Base-by-base conservation (phyloP, 352 stramenopile genomes). In the Pelagophyceae sp. region DNA sequence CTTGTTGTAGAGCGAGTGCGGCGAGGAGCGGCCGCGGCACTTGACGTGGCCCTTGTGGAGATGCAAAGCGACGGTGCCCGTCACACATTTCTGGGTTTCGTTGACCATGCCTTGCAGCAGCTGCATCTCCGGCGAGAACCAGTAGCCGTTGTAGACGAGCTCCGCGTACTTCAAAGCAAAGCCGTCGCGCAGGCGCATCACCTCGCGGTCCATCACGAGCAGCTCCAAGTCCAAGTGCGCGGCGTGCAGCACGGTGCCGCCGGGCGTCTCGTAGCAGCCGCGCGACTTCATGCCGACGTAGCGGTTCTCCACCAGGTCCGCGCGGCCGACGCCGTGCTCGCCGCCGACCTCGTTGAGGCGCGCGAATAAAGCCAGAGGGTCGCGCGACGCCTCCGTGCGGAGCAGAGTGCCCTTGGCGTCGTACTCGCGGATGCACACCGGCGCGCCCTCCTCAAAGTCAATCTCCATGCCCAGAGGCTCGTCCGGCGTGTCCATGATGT, bases 231-330 rank as follows among this genome's bases (percentile, higher is more conserved):
- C 85, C 31, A 89, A 71, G 83, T 90, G 86, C 0, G 92, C 92
- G 0, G 70, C 33, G 50, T 83, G 83, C 61, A 93, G 82, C 25
- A 93, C 78, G 74, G 94, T 98, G 63, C 96, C 96, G 38, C 92
- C 96, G 20, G 96, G 96, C 33, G 96, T 99, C 85, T 99, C 96
- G 89, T 99, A 99, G 74, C 97, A 92, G 76, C 96, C 95, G 72
- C 96, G 93, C 79, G 92, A 98, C 92, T 99, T 99, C 87, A 99
- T 99, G 77, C 96, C 96, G 58, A 99, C 96, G 82, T 98, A 99
- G 35, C 96, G 93, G 87, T 99, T 99, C 88, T 99, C 96, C 67
- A 99, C 95, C 85, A 99, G 98, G 84, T 99, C 96, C 75, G 99
- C 98, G 77, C 95, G 92, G 63, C 96, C 96, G 72, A 98, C 89